Evolutionary conservation across 768 basidiomycete species (phyloP).

Genomic region (Lactarius indigo): DNA sequence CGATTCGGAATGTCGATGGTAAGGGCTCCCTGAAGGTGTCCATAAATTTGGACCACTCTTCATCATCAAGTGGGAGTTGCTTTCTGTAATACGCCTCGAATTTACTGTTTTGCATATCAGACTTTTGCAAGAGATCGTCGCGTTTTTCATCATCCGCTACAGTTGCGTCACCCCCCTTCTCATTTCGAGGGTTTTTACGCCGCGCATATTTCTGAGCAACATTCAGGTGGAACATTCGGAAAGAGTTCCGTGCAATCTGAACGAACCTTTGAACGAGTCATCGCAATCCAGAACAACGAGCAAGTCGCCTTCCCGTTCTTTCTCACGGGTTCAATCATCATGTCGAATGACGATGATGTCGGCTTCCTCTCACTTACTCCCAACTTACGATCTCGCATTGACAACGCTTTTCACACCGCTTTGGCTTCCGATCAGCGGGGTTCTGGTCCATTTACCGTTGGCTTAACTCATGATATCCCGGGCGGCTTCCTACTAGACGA

Average conservation of each 20-base stretch:
- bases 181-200: background rate
- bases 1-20: conserved; percentile 92
- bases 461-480: background rate
- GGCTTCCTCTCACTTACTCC: background rate
- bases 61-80: conserved; percentile 66
- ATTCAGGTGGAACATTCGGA: background rate
- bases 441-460: background rate
- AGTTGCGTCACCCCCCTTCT: background rate
- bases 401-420: conserved; percentile 17
- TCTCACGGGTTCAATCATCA: conserved; percentile 10
- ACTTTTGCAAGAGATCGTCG: conserved; percentile 51
- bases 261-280: conserved; percentile 20
- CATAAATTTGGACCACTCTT: conserved; percentile 78
- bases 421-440: background rate
- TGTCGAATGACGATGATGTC: background rate
- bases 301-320: background rate
- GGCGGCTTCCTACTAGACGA: conserved; percentile 38
- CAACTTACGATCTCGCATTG: conserved; percentile 7
- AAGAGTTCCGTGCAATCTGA: background rate
- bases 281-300: background rate
- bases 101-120: conserved; percentile 68
- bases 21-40: conserved; percentile 63
- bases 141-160: conserved; percentile 35
- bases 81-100: conserved; percentile 67
- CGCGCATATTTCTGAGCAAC: background rate